phyloP scores from a whole-genome alignment of 1,284 basidiomycete species.

The Phlebopus sp. region DNA sequence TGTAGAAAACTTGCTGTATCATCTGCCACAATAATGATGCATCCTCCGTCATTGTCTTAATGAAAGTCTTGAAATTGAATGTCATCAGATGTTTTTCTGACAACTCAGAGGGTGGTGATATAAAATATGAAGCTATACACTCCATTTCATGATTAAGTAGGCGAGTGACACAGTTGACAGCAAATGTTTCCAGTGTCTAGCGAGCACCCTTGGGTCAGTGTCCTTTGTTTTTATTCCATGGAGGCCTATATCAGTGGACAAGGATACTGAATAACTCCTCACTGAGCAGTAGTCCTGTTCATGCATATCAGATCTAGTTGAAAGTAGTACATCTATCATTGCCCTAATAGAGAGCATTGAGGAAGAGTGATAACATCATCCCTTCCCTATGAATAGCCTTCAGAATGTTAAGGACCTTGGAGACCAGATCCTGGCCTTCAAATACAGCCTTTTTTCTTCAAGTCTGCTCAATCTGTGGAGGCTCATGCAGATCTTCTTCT shows the following conservation, averaged over 20 bases:
- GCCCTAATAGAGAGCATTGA: neutral
- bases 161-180: neutral
- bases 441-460: neutral
- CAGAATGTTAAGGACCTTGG: neutral
- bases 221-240: conserved; percentile 1
- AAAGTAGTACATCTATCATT: neutral
- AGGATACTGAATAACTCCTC: conserved; percentile 1
- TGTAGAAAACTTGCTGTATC: neutral
- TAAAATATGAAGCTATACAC: neutral
- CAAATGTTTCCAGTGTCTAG: neutral
- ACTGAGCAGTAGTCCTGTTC: neutral
- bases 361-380: neutral
- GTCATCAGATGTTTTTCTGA: neutral
- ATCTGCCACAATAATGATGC: neutral
- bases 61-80: neutral
- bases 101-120: neutral
- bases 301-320: neutral
- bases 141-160: neutral
- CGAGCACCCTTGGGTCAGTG: neutral
- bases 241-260: neutral
- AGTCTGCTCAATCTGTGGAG: neutral
- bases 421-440: neutral
- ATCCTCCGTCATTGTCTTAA: neutral
- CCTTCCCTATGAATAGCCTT: neutral
- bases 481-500: no score